phyloP scores from a whole-genome alignment of 179 eudicot species.

The Amaranthus tricolor region DNA sequence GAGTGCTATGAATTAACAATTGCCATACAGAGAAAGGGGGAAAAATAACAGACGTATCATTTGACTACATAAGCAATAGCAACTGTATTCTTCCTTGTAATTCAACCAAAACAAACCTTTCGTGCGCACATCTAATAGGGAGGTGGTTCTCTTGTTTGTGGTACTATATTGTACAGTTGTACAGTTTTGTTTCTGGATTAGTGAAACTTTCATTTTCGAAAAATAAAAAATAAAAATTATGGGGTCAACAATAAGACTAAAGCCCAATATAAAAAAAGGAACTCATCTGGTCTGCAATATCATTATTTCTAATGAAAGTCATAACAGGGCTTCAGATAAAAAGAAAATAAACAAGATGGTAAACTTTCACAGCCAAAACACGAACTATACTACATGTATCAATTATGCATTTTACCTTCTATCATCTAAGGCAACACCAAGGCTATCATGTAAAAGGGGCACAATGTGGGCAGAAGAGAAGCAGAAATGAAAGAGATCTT shows the following conservation, averaged over 20 bases:
- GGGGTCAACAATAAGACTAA: too few species aligned
- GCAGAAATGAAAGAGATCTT: conserved; percentile 70
- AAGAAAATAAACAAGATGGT: neutral
- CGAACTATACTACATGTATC: neutral
- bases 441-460: conserved; percentile 90
- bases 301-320: neutral
- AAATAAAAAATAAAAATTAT: too few species aligned
- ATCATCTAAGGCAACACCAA: conserved; percentile 73
- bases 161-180: too few species aligned
- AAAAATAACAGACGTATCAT: neutral
- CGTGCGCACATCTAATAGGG: neutral
- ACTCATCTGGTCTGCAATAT: neutral
- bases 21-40: too few species aligned
- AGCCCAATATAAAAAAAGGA: neutral
- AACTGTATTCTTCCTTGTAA: neutral
- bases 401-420: conserved; percentile 42
- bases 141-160: too few species aligned
- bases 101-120: neutral
- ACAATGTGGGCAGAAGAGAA: conserved; percentile 94
- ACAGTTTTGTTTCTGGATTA: too few species aligned
- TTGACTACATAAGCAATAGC: neutral
- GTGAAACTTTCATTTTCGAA: too few species aligned
- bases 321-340: neutral
- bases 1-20: neutral
- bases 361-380: neutral